These are phyloP conservation scores for Solanum paucissectum DNA, from an alignment of 257 asterid genomes.

Conservation along the genomic window DNA sequence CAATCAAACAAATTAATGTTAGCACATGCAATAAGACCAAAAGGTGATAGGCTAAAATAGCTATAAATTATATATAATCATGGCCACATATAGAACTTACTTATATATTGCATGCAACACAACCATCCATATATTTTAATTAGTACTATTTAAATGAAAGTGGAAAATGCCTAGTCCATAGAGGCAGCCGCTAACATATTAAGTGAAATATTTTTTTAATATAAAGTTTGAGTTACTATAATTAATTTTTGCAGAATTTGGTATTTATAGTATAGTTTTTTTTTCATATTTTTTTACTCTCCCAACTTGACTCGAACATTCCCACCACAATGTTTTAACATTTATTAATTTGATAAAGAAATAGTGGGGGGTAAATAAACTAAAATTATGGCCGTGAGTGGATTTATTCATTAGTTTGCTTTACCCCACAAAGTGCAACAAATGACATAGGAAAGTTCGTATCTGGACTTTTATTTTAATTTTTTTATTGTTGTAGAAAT, in stretches of 20 bases:
- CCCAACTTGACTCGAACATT: neutral
- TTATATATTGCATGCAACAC: neutral
- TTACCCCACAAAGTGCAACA: neutral
- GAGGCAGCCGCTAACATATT: neutral
- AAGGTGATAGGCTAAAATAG: neutral
- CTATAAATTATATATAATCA: neutral
- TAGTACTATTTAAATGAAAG: no score
- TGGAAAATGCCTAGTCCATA: neutral
- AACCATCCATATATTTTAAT: neutral
- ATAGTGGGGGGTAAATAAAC: neutral
- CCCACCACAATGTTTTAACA: neutral
- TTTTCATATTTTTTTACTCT: no score
- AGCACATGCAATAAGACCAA: neutral
- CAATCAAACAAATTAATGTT: neutral
- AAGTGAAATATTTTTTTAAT: neutral
- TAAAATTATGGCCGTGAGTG: neutral
- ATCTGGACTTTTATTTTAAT: neutral
- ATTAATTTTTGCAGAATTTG: neutral
- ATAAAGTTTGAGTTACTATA: no score
- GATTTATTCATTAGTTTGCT: neutral
- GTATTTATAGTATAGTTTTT: neutral
- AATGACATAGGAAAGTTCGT: neutral
- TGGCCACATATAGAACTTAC: neutral
- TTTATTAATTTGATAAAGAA: no score
- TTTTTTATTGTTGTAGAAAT: neutral